These are phyloP conservation scores for Chrysoporthe puriensis DNA, from an alignment of 2,329 filamentous ascomycete genomes.

Conservation along the genomic window DNA sequence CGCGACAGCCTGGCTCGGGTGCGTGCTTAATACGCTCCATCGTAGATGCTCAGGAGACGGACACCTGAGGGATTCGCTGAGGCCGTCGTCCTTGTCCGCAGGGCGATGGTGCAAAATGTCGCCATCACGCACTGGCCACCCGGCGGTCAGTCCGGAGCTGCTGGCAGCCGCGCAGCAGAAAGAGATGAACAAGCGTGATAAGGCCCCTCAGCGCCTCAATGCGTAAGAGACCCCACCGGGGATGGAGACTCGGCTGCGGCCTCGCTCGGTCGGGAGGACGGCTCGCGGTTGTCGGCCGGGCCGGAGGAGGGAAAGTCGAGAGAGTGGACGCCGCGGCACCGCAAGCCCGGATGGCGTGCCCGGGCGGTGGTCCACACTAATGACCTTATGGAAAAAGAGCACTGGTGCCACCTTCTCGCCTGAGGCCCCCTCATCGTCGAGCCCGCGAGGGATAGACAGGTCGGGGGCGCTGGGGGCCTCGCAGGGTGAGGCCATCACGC, in stretches of 20 bases:
- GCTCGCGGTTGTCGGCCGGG: constrained; percentile 24
- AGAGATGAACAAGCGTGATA: neutral
- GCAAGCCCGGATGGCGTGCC: constrained; percentile 25
- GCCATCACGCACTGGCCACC: constrained; percentile 8
- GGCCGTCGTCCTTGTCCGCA: neutral
- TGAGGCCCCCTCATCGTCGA: neutral
- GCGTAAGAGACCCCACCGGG: constrained; percentile 3
- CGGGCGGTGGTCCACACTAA: neutral
- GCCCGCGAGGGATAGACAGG: neutral
- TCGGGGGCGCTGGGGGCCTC: neutral
- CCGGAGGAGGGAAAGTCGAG: constrained; percentile 16
- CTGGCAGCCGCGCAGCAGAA: neutral
- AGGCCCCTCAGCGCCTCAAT: neutral
- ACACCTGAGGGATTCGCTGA: neutral
- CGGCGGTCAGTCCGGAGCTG: neutral
- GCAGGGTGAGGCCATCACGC: constrained; percentile 24
- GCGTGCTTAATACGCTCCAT: too few species aligned
- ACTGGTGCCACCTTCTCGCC: constrained; percentile 8
- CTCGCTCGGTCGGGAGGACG: constrained; percentile 13
- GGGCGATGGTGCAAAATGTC: constrained; percentile 14
- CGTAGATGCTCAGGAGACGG: too few species aligned
- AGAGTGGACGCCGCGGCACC: neutral
- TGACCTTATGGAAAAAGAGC: neutral
- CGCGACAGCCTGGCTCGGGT: too few species aligned
- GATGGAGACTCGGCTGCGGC: constrained; percentile 12